Conservation (phyloP, 2,329 filamentous ascomycete genomes). For the Simplicillium sp. region DNA sequence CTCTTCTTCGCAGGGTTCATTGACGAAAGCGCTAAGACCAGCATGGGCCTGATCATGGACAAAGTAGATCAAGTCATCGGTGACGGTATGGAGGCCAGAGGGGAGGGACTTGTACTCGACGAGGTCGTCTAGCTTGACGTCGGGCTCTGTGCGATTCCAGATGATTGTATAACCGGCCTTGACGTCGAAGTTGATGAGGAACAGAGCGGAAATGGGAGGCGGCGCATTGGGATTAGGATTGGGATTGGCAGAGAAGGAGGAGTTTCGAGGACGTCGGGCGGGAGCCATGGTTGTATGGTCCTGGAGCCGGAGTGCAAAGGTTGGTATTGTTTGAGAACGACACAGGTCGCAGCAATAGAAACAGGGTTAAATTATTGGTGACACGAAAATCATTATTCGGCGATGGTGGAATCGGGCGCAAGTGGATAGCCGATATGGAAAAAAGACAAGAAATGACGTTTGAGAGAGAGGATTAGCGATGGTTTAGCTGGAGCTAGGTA, state of each 20-base stretch:
- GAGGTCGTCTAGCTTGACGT: slow-evolving; percentile 69
- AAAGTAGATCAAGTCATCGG: slow-evolving; percentile 88
- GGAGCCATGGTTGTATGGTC: slow-evolving; percentile 23
- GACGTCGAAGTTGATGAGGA: slow-evolving; percentile 86
- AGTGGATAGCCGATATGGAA: too few species aligned
- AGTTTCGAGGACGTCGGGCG: slow-evolving; percentile 17
- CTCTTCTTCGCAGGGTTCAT: slow-evolving; percentile 66
- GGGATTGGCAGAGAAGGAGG: slow-evolving; percentile 17
- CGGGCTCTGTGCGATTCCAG: slow-evolving; percentile 69
- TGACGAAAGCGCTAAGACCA: slow-evolving; percentile 86
- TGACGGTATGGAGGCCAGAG: slow-evolving; percentile 82
- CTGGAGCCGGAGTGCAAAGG: neutral
- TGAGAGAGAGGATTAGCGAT: too few species aligned
- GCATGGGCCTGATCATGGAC: slow-evolving; percentile 72
- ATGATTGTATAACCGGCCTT: slow-evolving; percentile 84
- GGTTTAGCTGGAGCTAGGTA: too few species aligned
- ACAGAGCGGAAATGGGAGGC: slow-evolving; percentile 65
- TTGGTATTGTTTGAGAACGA: too few species aligned
- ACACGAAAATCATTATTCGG: too few species aligned
- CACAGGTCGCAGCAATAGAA: too few species aligned
- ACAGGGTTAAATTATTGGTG: too few species aligned
- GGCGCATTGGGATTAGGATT: slow-evolving; percentile 24
- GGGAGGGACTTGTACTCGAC: slow-evolving; percentile 96
- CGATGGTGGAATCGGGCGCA: too few species aligned
- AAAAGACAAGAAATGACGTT: too few species aligned